A percentile compares a stretch with the other conserved stretches of the same genome.
phyloP scores from a whole-genome alignment of 306 rosid genomes.

The Prunus davidiana region DNA sequence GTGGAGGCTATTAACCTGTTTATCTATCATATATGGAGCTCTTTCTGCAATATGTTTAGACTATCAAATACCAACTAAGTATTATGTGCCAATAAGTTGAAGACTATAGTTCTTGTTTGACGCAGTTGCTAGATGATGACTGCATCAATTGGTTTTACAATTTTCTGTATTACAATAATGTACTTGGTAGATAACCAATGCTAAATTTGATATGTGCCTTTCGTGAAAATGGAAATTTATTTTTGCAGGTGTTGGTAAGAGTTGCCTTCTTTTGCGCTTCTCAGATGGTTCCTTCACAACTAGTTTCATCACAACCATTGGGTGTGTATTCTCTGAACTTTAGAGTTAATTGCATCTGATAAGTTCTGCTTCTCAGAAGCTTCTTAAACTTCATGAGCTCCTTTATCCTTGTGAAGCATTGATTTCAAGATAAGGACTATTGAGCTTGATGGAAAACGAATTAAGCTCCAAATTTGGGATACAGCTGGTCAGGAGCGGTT shows the following conservation, averaged over 20 bases:
- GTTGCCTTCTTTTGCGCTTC: slow-evolving; percentile 96
- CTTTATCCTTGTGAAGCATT: slow-evolving; percentile 59
- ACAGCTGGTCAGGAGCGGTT: slow-evolving; percentile 98
- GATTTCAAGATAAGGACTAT: slow-evolving; percentile 93
- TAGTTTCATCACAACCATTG: slow-evolving; percentile 91
- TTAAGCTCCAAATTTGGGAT: slow-evolving; percentile 97
- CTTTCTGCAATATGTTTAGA: not conserved
- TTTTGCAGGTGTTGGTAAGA: slow-evolving; percentile 93
- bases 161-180: not conserved
- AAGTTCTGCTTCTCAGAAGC: slow-evolving; percentile 4
- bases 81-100: not conserved
- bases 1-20: not conserved
- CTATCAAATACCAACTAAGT: not conserved
- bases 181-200: not conserved
- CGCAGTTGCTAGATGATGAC: not conserved
- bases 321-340: slow-evolving; percentile 48
- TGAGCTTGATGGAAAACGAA: slow-evolving; percentile 87
- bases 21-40: not conserved
- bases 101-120: not conserved
- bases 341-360: slow-evolving; percentile 6
- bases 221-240: slow-evolving; percentile 10
- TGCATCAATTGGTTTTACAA: not conserved
- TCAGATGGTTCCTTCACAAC: slow-evolving; percentile 96
- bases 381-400: slow-evolving; percentile 21
- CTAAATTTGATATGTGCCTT: not conserved